Evolutionary conservation across 2,329 filamentous ascomycete genomes (phyloP), one percentile per base, ranked within the genome.

Genomic region (Dactylellina sp.): DNA sequence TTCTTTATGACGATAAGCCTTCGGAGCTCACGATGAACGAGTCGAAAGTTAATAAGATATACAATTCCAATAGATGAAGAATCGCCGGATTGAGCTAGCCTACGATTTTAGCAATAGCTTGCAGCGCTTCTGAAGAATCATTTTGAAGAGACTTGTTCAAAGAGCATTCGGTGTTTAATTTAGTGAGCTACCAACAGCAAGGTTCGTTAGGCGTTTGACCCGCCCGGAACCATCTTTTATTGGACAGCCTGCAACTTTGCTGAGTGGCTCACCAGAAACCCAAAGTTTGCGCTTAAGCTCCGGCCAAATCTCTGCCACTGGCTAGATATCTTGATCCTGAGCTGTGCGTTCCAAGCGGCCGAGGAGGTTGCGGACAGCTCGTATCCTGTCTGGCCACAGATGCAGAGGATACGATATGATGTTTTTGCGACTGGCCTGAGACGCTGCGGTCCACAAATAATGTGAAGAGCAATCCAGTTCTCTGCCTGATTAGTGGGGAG

Each of bases 241-340:
- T 65, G 66, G 66, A 52, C 49, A 40, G 49, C 35, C 44, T 18
- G 37, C 37, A 25, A 44, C n/a, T n/a, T n/a, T n/a, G n/a, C n/a
- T n/a, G n/a, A n/a, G n/a, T n/a, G n/a, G n/a, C n/a, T n/a, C n/a
- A n/a, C n/a, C n/a, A n/a, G n/a, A 24, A 55, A 46, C 24, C 32
- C 28, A 57, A 39, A 57, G 44, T 32, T 32, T 72, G 68, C 68
- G 68, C 68, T 64, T 72, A 72, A 72, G 53, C 60, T 64, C 32
- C 25, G 53, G 64, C 37, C 32, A 50, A 9, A 32, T 4, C 28
- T 32, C 28, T 32, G 39, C 52, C 52, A 65, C 68, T 72, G 68
- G 68, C 32, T 56, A 53, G 66, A 50, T 35, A 7, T 42, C n/a
- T 40, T 9, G 16, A 40, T 61, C 40, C 37, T 57, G 52, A 44